Evolutionary conservation across 2,329 filamentous ascomycete genomes (phyloP), one percentile per base, ranked within the genome.

Genomic region (Cytospora mali): DNA sequence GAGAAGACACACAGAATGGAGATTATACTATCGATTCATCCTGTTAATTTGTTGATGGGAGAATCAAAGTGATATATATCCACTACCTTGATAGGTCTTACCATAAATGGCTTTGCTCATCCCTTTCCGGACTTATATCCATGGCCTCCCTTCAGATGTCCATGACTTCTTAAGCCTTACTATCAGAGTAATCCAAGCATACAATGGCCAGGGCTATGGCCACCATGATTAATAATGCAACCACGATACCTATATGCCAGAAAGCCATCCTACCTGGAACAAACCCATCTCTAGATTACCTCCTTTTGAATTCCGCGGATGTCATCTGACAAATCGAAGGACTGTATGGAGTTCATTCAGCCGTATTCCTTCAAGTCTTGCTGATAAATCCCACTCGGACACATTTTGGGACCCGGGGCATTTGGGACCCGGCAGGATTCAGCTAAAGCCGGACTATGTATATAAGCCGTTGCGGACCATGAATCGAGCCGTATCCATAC

Each of bases 191-290:
- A 53, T 25, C 11, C 13, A 48, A 25, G 31, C 57, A 59, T 31
- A 59, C 49, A n/a, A 53, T 18, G 9, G 6, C 49, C 25, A 48
- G 14, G 9, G 35, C 25, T 9, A 11, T 18, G 27, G 27, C n/a
- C 11, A 50, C 49, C 25, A 53, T 9, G 21, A 27, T 6, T 11
- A 50, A 50, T 6, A 54, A 18, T 11, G 35, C 57, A 35, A 60
- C 50, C 23, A 27, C 27, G 16, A 60, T 50, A 25, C 35, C 21
- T 11, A 60, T 33, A 11, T 60, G 50, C 57, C 50, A 60, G 14
- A 11, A 18, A 21, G 25, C 27, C 50, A 60, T 60, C 16, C 46
- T 7, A n/a, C 35, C 14, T 18, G 27, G 11, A 39, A 11, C 21
- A 28, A 35, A 13, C 31, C 31, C 29, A 18, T 35, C 49, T 33